Base-by-base conservation (phyloP, 2,329 filamentous ascomycete genomes). In the Exophiala calicioides region DNA sequence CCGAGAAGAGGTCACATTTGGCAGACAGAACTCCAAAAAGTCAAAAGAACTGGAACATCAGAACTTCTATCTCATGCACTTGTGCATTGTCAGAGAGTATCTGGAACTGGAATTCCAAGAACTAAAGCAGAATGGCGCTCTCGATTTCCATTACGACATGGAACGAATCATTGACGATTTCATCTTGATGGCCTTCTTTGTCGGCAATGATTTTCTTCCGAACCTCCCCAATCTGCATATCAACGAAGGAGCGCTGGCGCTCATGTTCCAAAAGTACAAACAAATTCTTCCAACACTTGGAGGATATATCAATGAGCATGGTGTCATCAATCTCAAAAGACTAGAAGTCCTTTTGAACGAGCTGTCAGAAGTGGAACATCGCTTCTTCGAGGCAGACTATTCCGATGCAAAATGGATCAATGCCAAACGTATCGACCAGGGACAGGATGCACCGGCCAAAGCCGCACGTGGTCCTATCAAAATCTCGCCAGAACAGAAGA, bases 141-240 rank as follows among this genome's bases (percentile, higher is more conserved):
- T 95, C 58, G 76, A 74, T 30, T 90, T 96, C 60, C 75, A 81
- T 37, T 98, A 94, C 64, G 87, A 98, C 64, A 85, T 98, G 78
- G 93, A 98, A 74, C 82, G 86, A 55, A 83, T 98, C 63, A 97
- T 98, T 71, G 93, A 98, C 66, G 93, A 98, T 75, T 98, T 98
- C 69, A 97, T 98, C 65, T 80, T 98, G 52, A 96, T 98, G 90
- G 91, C 90, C 36, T 98, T 98, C 74, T 98, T 98, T 68, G 89
- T 98, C 61, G 93, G 93, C 65, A 98, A 98, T 69, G 93, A 98
- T 79, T 98, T 98, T 73, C 79, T 98, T 67, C 93, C 93, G 3
- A 96, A 98, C 69, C 77, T 98, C 48, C 94, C 94, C 4, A 88
- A 94, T 63, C 72, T 98, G 56, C 93, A 98, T 69, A 98, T 98